Conservation (phyloP, 805 yeast genomes). For the Wickerhamiella kazuoi region DNA sequence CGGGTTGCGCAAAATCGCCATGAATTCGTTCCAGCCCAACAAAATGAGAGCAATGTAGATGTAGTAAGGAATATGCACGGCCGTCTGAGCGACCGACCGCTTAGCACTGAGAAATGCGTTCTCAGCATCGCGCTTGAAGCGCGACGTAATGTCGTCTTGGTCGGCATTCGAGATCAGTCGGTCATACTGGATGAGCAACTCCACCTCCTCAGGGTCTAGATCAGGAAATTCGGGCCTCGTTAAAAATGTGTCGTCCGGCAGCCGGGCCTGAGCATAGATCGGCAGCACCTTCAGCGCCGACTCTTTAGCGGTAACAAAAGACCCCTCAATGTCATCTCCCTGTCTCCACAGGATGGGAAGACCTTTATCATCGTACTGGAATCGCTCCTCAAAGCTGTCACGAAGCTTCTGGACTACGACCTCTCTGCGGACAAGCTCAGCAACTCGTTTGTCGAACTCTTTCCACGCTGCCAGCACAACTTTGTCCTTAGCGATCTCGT, state of each 20-base stretch:
- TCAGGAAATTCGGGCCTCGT: constrained; percentile 27
- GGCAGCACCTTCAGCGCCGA: constrained; percentile 43
- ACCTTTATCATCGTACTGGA: constrained; percentile 69
- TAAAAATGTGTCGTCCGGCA: constrained; percentile 23
- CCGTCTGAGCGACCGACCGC: constrained; percentile 61
- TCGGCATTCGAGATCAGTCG: constrained; percentile 41
- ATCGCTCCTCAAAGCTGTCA: constrained; percentile 64
- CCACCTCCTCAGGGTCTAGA: constrained; percentile 37
- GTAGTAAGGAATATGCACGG: constrained; percentile 69
- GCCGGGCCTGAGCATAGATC: constrained; percentile 34
- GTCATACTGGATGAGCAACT: constrained; percentile 24
- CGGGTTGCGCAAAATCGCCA: constrained; percentile 77
- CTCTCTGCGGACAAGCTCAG: constrained; percentile 48
- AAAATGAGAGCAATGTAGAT: constrained; percentile 55
- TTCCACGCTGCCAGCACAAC: constrained; percentile 49
- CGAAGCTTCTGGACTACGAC: constrained; percentile 46
- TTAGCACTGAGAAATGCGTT: constrained; percentile 73
- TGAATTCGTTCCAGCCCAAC: constrained; percentile 90
- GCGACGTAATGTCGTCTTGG: constrained; percentile 35
- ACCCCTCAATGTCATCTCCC: constrained; percentile 50
- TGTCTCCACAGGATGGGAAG: constrained; percentile 69
- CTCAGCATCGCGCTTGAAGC: constrained; percentile 60
- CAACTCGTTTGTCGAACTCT: constrained; percentile 37
- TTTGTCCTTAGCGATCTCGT: constrained; percentile 25
- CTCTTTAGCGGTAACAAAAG: constrained; percentile 42